Percentiles rank a stretch among this genome's conserved stretches.
phyloP scores from a whole-genome alignment of 2,329 filamentous ascomycete genomes.

The Ophiostoma piceae region DNA sequence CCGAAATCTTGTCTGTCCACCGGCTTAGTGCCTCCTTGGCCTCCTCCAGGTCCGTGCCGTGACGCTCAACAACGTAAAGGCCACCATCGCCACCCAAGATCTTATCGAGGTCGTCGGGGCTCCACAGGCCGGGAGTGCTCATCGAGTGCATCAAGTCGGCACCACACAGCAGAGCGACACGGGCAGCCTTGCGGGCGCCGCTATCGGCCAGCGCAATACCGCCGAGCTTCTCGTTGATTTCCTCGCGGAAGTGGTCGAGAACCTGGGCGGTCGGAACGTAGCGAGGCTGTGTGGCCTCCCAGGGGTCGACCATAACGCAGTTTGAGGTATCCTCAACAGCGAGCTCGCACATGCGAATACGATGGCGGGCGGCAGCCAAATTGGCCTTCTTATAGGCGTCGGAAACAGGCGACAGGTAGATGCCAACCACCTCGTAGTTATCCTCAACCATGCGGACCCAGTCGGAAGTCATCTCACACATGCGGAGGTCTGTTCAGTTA shows the following conservation, averaged over 20 bases:
- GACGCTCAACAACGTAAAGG: constrained; percentile 80
- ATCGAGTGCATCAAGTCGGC: constrained; percentile 74
- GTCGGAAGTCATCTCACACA: constrained; percentile 38
- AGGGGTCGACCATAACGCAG: constrained; percentile 78
- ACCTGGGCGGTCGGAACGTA: constrained; percentile 88
- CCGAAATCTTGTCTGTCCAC: constrained; percentile 80
- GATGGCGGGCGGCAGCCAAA: constrained; percentile 45
- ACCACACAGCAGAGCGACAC: constrained; percentile 73
- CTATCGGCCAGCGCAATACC: constrained; percentile 52
- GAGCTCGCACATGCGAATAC: constrained; percentile 77
- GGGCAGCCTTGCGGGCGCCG: constrained; percentile 49
- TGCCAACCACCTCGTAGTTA: constrained; percentile 75
- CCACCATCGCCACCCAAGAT: constrained; percentile 79
- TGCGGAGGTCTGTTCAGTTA: constrained; percentile 34
- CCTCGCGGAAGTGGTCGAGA: constrained; percentile 83
- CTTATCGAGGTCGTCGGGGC: constrained; percentile 74
- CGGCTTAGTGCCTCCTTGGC: constrained; percentile 74
- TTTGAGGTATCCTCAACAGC: constrained; percentile 69
- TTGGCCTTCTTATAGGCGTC: constrained; percentile 71
- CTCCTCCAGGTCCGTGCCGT: constrained; percentile 78
- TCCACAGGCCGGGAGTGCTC: constrained; percentile 73
- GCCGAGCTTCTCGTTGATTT: constrained; percentile 74
- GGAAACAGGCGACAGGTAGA: constrained; percentile 68
- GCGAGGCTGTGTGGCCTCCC: constrained; percentile 49
- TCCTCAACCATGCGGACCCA: constrained; percentile 37